Evolutionary conservation across 2,329 filamentous ascomycete species (phyloP).

Genomic region (Coccinonectria pachysandricola): DNA sequence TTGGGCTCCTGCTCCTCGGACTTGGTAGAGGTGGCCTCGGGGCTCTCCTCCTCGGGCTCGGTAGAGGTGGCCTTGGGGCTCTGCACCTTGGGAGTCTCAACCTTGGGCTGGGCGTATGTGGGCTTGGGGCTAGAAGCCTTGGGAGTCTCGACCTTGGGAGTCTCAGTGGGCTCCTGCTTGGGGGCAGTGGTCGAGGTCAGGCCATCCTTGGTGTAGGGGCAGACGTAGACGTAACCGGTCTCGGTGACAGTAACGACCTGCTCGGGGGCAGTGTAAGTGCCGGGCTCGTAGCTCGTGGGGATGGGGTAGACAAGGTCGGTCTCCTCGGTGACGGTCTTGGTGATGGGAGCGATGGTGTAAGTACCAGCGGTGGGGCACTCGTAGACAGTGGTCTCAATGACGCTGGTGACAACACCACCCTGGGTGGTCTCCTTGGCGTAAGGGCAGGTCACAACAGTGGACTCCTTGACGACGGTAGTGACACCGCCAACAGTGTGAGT

Average conservation of each 20-base stretch:
- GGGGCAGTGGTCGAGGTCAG: constrained; percentile 18
- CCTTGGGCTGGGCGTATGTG: constrained; percentile 4
- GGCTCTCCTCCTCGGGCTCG: constrained; percentile 5
- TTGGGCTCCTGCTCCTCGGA: too few species aligned
- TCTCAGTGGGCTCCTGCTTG: too few species aligned
- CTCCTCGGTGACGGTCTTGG: constrained; percentile 46
- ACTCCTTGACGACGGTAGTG: constrained; percentile 56
- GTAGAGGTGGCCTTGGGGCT: constrained; percentile 8
- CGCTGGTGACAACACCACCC: constrained; percentile 50
- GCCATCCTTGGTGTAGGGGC: constrained; percentile 49
- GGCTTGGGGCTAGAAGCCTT: constrained; percentile 6
- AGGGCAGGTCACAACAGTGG: constrained; percentile 61
- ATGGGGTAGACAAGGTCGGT: constrained; percentile 54
- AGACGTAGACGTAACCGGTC: constrained; percentile 59
- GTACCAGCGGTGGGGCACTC: constrained; percentile 64
- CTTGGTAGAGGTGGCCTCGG: constrained; percentile 14
- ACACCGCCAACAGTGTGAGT: constrained; percentile 62
- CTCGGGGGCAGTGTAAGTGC: constrained; percentile 62
- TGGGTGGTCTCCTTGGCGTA: constrained; percentile 54
- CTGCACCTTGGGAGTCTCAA: constrained; percentile 12
- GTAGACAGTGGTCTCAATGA: constrained; percentile 60
- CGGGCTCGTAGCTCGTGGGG: constrained; percentile 53
- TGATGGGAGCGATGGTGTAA: constrained; percentile 63
- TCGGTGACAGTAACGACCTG: constrained; percentile 58
- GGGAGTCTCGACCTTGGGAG: constrained; percentile 14